Percentiles rank a stretch among this genome's conserved stretches.
Evolutionary conservation across 1,284 basidiomycete genomes (phyloP).

Genomic region (Boletus mariae): DNA sequence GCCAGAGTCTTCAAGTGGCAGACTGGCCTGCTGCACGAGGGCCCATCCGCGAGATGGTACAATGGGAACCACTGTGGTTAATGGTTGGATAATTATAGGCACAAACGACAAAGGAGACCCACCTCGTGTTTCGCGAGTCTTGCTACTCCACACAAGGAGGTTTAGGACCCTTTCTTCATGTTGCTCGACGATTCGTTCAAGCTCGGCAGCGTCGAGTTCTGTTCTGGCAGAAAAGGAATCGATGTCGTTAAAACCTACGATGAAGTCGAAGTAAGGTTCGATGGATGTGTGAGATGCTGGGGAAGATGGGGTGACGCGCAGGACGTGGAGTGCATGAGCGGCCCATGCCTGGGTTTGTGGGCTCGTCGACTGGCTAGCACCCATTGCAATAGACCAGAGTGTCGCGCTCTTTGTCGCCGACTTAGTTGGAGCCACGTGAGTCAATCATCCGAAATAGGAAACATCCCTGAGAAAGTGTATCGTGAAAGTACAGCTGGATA

Average conservation of each 20-base stretch:
- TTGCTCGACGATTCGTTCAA: conserved; percentile 81
- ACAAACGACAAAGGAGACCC: conserved; percentile 26
- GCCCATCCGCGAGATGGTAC: conserved; percentile 85
- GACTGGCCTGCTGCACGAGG: conserved; percentile 39
- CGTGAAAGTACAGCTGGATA: no score
- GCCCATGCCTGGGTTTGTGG: conserved; percentile 44
- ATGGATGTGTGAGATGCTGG: conserved; percentile 83
- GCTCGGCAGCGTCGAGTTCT: conserved; percentile 66
- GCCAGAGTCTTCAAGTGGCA: conserved; percentile 36
- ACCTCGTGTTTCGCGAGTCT: conserved; percentile 83
- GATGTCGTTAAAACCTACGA: conserved; percentile 81
- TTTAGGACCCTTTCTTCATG: conserved; percentile 81
- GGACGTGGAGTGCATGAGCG: conserved; percentile 72
- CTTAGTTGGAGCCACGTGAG: not conserved
- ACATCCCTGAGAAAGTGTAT: not conserved
- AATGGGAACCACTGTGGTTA: conserved; percentile 71
- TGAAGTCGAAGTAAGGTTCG: conserved; percentile 96
- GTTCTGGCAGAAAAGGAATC: conserved; percentile 52
- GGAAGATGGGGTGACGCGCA: conserved; percentile 84
- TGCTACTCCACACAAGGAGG: conserved; percentile 89
- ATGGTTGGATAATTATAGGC: not conserved
- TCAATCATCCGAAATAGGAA: not conserved
- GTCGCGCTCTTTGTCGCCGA: no score
- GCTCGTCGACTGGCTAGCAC: conserved; percentile 66
- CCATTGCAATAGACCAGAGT: conserved; percentile 43